These are phyloP conservation scores for Amphichorda felina DNA, from an alignment of 2,329 filamentous ascomycete genomes.

Conservation along the genomic window DNA sequence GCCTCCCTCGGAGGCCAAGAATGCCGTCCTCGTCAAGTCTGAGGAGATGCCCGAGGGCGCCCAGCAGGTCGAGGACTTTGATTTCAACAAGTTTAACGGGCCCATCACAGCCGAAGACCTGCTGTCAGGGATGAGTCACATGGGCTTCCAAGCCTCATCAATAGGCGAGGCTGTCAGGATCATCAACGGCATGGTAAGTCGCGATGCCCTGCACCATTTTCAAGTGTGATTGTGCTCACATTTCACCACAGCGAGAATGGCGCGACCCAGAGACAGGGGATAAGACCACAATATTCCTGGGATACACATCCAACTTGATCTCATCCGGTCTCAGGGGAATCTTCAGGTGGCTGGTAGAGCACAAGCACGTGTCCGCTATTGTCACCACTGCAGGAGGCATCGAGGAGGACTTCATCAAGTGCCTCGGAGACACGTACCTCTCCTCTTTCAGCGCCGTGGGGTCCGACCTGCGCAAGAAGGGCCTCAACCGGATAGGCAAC, in stretches of 20 bases:
- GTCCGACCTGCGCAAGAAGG: constrained; percentile 66
- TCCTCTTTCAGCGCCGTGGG: constrained; percentile 73
- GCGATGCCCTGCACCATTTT: not conserved
- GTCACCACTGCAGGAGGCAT: constrained; percentile 93
- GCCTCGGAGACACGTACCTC: constrained; percentile 86
- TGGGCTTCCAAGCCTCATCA: constrained; percentile 63
- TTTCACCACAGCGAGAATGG: constrained; percentile 51
- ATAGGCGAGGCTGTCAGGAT: constrained; percentile 82
- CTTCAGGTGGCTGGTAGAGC: constrained; percentile 83
- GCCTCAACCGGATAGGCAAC: constrained; percentile 93
- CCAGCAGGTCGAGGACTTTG: constrained; percentile 78
- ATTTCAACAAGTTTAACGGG: constrained; percentile 74
- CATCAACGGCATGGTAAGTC: constrained; percentile 83
- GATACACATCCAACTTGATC: constrained; percentile 95
- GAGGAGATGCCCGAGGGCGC: constrained; percentile 68
- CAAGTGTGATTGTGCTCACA: too few relatives aligned
- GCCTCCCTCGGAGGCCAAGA: constrained; percentile 52
- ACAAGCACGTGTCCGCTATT: constrained; percentile 83
- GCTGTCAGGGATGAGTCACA: constrained; percentile 67
- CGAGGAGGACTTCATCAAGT: constrained; percentile 98
- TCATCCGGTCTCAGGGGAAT: constrained; percentile 90
- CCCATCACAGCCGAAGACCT: constrained; percentile 80
- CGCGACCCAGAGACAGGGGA: constrained; percentile 66
- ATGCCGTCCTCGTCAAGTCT: constrained; percentile 78
- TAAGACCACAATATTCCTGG: constrained; percentile 86